Evolutionary conservation across 495 filamentous ascomycete genomes (phyloP).

Genomic region (Aspergillus bridgeri): DNA sequence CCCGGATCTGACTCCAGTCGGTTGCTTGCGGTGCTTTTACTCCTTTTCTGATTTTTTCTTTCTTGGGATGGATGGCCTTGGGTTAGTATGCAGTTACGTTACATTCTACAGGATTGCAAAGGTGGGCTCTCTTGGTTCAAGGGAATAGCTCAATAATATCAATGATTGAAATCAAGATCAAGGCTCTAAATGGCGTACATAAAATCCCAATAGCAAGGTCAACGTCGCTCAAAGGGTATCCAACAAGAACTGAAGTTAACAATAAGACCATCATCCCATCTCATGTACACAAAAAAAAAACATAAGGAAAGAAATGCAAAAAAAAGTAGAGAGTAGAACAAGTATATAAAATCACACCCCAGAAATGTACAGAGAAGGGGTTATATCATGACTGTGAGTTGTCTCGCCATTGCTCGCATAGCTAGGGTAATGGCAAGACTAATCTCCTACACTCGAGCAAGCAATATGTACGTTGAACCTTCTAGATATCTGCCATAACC

Average conservation of each 20-base stretch:
- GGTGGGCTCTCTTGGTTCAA: too few species aligned
- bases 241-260: constrained; percentile 13
- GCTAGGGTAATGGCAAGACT: not conserved
- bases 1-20: too few species aligned
- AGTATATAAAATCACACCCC: not conserved
- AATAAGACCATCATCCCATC: not conserved
- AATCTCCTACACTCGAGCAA: too few species aligned
- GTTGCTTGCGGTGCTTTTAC: too few species aligned
- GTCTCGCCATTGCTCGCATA: too few species aligned
- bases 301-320: constrained; percentile 16
- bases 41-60: not conserved
- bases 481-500: constrained; percentile 51
- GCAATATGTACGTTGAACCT: too few species aligned
- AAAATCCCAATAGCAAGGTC: constrained; percentile 6
- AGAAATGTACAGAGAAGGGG: not conserved
- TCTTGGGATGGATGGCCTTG: too few species aligned
- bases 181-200: not conserved
- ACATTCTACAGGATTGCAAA: too few species aligned
- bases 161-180: not conserved
- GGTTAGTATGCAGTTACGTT: too few species aligned
- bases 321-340: constrained; percentile 4
- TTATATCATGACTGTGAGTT: too few species aligned
- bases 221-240: constrained; percentile 24
- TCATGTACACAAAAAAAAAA: constrained; percentile 3
- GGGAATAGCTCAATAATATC: too few species aligned